A percentile compares a stretch with the other conserved stretches of the same genome.
Evolutionary conservation across 441 rosid species (phyloP).

Genomic region (Populus tomentosa): DNA sequence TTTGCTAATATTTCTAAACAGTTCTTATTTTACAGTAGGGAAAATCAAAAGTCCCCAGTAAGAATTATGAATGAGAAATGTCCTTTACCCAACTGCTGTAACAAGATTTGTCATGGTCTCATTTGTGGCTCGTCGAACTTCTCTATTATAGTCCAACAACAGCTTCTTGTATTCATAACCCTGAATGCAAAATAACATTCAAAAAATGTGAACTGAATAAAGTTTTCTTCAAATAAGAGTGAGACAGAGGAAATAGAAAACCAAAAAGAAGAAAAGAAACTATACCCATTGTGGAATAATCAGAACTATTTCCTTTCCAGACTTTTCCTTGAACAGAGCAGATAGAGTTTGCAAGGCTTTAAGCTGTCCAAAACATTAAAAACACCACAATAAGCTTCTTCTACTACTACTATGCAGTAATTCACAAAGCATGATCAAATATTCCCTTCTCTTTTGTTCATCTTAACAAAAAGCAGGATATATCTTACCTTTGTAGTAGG

Average conservation of each 20-base stretch:
- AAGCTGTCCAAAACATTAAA: slow-evolving; percentile 43
- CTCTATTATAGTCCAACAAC: slow-evolving; percentile 86
- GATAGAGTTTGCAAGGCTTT: slow-evolving; percentile 80
- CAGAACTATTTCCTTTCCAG: slow-evolving; percentile 60
- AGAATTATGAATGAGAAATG: slow-evolving; percentile 11
- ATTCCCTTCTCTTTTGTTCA: background rate
- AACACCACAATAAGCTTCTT: background rate
- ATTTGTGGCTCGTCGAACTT: slow-evolving; percentile 91
- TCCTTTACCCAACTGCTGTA: slow-evolving; percentile 63
- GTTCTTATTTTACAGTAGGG: slow-evolving; percentile 3
- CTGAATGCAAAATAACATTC: slow-evolving; percentile 32
- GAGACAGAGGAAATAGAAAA: background rate
- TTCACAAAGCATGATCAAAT: background rate
- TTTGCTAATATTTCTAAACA: background rate
- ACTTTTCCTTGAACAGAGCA: slow-evolving; percentile 60
- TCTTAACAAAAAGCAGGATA: background rate
- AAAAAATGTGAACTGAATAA: slow-evolving; percentile 11
- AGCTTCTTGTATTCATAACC: slow-evolving; percentile 89
- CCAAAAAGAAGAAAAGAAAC: background rate
- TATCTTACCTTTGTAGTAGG: slow-evolving; percentile 77
- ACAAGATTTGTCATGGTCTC: slow-evolving; percentile 81
- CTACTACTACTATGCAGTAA: background rate
- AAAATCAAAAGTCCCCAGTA: background rate
- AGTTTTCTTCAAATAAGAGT: background rate
- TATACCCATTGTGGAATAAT: slow-evolving; percentile 93